Conservation (phyloP, 2,329 filamentous ascomycete genomes). For the Pseudogymnoascus sp. region DNA sequence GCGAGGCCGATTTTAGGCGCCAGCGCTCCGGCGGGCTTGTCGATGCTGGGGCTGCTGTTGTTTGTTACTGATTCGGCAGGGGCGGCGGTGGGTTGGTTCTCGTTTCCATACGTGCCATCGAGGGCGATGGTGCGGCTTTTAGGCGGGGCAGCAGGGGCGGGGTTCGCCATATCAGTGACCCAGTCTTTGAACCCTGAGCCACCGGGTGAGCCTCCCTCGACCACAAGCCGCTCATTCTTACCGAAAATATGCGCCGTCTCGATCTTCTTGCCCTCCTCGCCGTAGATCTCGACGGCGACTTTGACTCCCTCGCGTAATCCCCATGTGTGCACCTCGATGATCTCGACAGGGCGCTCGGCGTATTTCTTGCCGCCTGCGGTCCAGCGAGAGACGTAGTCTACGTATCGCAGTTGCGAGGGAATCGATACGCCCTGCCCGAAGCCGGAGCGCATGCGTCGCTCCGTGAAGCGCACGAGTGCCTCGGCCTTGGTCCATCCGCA, state of each 20-base stretch:
- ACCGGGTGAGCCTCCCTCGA: slow-evolving; percentile 50
- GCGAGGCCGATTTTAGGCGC: not conserved
- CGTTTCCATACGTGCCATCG: slow-evolving; percentile 10
- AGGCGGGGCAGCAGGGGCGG: slow-evolving; percentile 12
- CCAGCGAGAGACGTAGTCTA: slow-evolving; percentile 87
- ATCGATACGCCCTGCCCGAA: slow-evolving; percentile 91
- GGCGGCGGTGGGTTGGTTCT: not conserved
- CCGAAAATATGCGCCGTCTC: slow-evolving; percentile 75
- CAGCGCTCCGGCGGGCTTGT: not conserved
- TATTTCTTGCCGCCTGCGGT: slow-evolving; percentile 68
- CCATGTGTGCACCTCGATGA: slow-evolving; percentile 85
- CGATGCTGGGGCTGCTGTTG: not conserved
- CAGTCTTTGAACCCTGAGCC: slow-evolving; percentile 44
- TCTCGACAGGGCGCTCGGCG: slow-evolving; percentile 72
- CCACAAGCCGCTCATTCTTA: slow-evolving; percentile 61
- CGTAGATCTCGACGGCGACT: slow-evolving; percentile 74
- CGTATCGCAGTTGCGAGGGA: slow-evolving; percentile 81
- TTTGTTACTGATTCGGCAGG: not conserved
- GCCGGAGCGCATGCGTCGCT: slow-evolving; percentile 77
- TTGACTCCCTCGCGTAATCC: slow-evolving; percentile 83
- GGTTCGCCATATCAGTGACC: slow-evolving; percentile 45
- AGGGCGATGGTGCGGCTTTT: slow-evolving; percentile 10
- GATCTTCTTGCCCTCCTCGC: slow-evolving; percentile 83
- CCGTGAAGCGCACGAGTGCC: slow-evolving; percentile 63
- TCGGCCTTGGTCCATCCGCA: slow-evolving; percentile 62